Evolutionary conservation across 495 filamentous ascomycete genomes (phyloP).

Genomic region (Talaromyces nanjingensis): DNA sequence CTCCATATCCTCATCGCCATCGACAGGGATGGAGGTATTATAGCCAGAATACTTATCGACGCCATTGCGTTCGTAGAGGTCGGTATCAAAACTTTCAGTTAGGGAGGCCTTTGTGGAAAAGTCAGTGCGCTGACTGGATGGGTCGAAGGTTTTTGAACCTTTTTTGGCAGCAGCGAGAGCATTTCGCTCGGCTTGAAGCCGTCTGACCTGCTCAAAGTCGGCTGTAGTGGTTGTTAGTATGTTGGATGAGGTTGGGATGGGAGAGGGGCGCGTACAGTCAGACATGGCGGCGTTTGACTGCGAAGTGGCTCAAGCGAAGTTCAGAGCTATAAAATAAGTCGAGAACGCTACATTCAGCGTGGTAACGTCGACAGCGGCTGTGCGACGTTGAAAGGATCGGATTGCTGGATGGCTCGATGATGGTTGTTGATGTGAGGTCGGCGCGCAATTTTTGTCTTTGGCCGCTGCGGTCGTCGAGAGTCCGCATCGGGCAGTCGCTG

Average conservation of each 20-base stretch:
- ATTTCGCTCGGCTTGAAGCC: conserved; percentile 89
- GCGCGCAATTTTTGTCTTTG: conserved; percentile 9
- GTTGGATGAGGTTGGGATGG: conserved; percentile 10
- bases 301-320: conserved; percentile 6
- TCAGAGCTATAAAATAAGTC: background rate
- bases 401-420: background rate
- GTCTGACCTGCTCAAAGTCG: conserved; percentile 76
- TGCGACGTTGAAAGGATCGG: conserved; percentile 7
- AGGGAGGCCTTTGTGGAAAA: conserved; percentile 89
- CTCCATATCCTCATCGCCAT: conserved; percentile 76
- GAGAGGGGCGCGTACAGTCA: conserved; percentile 42
- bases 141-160: conserved; percentile 81
- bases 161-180: conserved; percentile 73
- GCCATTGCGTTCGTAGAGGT: conserved; percentile 79
- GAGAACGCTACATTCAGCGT: conserved; percentile 9
- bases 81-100: conserved; percentile 89
- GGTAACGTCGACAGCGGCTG: background rate
- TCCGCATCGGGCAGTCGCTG: background rate
- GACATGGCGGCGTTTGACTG: conserved; percentile 41
- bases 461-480: background rate
- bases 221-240: conserved; percentile 38
- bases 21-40: conserved; percentile 76
- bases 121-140: conserved; percentile 81
- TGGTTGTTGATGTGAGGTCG: background rate
- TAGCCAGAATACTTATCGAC: conserved; percentile 86